phyloP scores from a whole-genome alignment of 2,329 filamentous ascomycete genomes.

The Macrophomina pseudophaseolina region DNA sequence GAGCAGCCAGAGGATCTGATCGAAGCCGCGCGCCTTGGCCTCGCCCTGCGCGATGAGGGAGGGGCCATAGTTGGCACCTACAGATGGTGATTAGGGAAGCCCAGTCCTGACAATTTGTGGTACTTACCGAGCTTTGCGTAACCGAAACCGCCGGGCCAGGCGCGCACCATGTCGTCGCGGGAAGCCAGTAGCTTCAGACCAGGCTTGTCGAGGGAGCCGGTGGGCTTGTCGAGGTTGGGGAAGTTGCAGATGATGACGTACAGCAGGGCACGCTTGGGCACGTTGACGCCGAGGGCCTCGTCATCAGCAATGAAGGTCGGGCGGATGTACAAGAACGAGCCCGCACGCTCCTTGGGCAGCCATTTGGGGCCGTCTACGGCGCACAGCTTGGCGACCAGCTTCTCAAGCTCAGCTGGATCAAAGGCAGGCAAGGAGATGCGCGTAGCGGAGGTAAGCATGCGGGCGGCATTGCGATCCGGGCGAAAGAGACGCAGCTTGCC shows the following conservation, averaged over 20 bases:
- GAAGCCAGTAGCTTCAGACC: constrained; percentile 76
- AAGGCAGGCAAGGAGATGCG: constrained; percentile 79
- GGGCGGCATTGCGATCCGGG: constrained; percentile 72
- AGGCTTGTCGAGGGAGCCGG: constrained; percentile 27
- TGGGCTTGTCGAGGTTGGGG: constrained; percentile 46
- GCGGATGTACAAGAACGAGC: constrained; percentile 80
- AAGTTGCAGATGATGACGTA: constrained; percentile 71
- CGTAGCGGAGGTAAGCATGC: constrained; percentile 60
- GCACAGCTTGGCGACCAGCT: constrained; percentile 73
- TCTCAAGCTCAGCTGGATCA: constrained; percentile 71
- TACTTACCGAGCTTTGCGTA: constrained; percentile 72
- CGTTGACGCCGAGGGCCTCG: constrained; percentile 77
- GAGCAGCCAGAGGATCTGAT: constrained; percentile 95
- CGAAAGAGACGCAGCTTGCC: constrained; percentile 78
- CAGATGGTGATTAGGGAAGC: too few relatives aligned
- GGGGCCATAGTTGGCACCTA: constrained; percentile 89
- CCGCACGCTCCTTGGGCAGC: constrained; percentile 72
- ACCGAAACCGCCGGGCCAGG: constrained; percentile 92
- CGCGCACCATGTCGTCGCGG: constrained; percentile 80
- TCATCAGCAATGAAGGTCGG: constrained; percentile 87
- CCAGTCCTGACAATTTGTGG: too few relatives aligned
- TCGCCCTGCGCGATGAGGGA: constrained; percentile 77
- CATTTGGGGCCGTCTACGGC: constrained; percentile 77
- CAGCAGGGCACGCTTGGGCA: constrained; percentile 82
- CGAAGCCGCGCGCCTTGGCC: constrained; percentile 73